Evolutionary conservation across 495 filamentous ascomycete genomes (phyloP).

Genomic region (Tuber calosporum): DNA sequence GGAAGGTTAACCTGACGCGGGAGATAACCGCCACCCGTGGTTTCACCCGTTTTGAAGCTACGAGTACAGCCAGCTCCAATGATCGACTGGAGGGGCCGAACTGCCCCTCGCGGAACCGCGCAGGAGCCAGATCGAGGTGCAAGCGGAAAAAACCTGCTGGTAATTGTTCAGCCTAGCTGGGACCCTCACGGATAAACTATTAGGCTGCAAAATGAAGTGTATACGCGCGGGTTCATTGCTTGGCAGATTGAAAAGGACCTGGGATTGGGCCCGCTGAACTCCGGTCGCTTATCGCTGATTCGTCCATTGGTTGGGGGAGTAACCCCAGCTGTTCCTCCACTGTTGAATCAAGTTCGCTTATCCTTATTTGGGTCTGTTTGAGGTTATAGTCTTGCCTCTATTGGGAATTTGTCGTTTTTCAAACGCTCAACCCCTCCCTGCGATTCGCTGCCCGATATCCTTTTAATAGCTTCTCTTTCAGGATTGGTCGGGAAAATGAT

Average conservation of each 20-base stretch:
- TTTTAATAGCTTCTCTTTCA: background rate
- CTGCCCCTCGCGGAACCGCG: background rate
- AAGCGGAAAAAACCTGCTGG: background rate
- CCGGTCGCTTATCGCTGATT: background rate
- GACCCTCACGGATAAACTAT: background rate
- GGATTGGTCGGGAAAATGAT: background rate
- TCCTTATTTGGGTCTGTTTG: background rate
- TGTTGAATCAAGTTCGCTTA: background rate
- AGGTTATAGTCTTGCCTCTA: background rate
- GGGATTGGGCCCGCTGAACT: background rate
- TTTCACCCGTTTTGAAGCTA: background rate
- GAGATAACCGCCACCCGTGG: background rate
- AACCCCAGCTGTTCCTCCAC: background rate
- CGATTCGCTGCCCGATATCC: background rate
- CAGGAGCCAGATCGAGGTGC: background rate
- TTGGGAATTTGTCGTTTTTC: background rate
- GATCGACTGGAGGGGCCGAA: background rate
- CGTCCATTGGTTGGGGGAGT: background rate
- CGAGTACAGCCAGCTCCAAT: background rate
- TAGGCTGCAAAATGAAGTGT: background rate
- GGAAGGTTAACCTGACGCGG: background rate
- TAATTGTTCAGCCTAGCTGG: background rate
- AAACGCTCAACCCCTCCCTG: background rate
- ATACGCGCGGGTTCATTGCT: background rate
- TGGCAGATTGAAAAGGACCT: background rate